phyloP scores from a whole-genome alignment of 2,329 filamentous ascomycete genomes.

The Gremmenia infestans region DNA sequence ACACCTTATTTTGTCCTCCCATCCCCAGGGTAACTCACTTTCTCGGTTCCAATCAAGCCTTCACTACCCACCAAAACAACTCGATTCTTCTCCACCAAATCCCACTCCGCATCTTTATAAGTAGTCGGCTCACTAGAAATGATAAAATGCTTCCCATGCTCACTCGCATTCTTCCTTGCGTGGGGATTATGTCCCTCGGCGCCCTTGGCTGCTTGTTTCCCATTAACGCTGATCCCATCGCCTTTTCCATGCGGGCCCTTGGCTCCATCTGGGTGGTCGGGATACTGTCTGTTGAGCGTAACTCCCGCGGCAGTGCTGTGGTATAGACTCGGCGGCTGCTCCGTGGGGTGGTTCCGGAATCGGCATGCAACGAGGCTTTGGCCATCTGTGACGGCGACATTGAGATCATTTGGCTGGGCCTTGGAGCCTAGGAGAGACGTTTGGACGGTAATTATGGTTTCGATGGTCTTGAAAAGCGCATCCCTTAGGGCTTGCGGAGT shows the following conservation, averaged over 20 bases:
- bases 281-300: constrained; percentile 48
- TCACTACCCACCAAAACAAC: constrained; percentile 10
- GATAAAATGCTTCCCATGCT: constrained; percentile 47
- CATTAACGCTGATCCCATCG: constrained; percentile 1
- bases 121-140: constrained; percentile 50
- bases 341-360: constrained; percentile 46
- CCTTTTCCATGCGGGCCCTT: constrained; percentile 30
- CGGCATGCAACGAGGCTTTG: constrained; percentile 43
- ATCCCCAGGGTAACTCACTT: constrained; percentile 7
- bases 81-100: constrained; percentile 42
- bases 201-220: constrained; percentile 21
- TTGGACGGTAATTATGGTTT: constrained; percentile 43
- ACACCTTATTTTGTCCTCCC: not conserved
- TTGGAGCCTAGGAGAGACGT: constrained; percentile 35
- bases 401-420: constrained; percentile 44
- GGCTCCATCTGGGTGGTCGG: constrained; percentile 40
- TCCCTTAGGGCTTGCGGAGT: constrained; percentile 36
- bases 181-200: constrained; percentile 17
- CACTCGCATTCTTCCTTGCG: constrained; percentile 33
- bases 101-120: constrained; percentile 47
- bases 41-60: constrained; percentile 4
- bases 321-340: constrained; percentile 48
- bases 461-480: constrained; percentile 38
- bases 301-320: constrained; percentile 45
- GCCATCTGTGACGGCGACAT: constrained; percentile 48